phyloP scores from a whole-genome alignment of 306 rosid species.

The Prunus campanulata region DNA sequence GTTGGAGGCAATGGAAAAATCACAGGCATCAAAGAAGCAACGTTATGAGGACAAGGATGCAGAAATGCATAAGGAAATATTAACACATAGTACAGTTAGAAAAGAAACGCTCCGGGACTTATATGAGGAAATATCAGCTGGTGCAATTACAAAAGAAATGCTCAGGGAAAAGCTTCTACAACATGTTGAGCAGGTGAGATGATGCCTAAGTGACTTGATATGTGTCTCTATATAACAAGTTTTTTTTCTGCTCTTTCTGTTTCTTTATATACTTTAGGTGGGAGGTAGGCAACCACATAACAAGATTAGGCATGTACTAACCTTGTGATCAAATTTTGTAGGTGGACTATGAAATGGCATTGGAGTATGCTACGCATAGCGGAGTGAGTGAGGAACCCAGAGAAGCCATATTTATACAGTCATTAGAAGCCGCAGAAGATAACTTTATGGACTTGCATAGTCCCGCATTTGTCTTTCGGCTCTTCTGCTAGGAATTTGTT shows the following conservation, averaged over 20 bases:
- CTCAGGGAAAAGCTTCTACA: constrained; percentile 74
- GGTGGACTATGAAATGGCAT: constrained; percentile 97
- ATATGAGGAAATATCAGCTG: constrained; percentile 55
- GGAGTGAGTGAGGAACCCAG: constrained; percentile 92
- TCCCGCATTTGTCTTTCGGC: constrained; percentile 69
- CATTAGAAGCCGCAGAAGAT: constrained; percentile 61
- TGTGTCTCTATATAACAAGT: neutral
- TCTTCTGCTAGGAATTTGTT: constrained; percentile 33
- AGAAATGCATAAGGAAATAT: constrained; percentile 61
- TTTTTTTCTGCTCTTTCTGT: neutral
- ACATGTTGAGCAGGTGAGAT: constrained; percentile 86
- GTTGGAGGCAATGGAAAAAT: constrained; percentile 56
- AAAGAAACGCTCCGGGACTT: constrained; percentile 36
- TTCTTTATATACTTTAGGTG: neutral
- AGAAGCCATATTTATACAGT: constrained; percentile 56
- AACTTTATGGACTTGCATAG: constrained; percentile 55
- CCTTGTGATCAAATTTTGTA: constrained; percentile 25
- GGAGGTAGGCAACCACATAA: neutral
- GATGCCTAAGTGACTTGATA: constrained; percentile 7
- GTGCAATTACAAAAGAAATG: constrained; percentile 67
- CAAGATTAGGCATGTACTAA: neutral
- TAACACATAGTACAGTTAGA: constrained; percentile 49
- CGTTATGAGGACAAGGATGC: constrained; percentile 47
- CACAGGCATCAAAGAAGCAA: constrained; percentile 60
- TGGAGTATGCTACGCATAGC: constrained; percentile 90